Evolutionary conservation across 179 eudicot species (phyloP), one percentile per base, ranked within the genome.

Genomic region (Silene coronaria): DNA sequence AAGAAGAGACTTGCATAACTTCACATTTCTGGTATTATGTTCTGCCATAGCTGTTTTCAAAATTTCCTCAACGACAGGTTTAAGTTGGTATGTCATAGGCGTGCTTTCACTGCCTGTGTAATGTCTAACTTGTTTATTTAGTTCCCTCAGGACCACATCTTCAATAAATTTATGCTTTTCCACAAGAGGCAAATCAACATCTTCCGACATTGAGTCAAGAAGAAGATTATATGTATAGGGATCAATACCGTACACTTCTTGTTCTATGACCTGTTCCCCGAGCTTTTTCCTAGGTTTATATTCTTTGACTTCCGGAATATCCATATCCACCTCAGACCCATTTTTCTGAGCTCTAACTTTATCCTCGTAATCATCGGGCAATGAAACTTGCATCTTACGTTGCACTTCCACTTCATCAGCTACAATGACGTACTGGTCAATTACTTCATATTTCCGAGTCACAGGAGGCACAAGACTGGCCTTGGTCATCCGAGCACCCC

Each of bases 401-500:
- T 75, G 82, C 81, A 94, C 98, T 80, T 89, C 96, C 63, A 83
- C 90, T 83, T 94, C 96, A 82, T 94, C 98, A 22, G 95, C 96
- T 60, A 94, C 91, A 77, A 92, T 84, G 57, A 89, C 92, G 80
- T 94, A 94, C 71, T 79, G 86, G 71, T 89, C 90, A 80, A 94
- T 90, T 28, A 90, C 91, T 77, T 94, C 97, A 80, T 94, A 94
- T 76, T 92, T 94, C 75, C 98, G 91, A 1, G 98, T 94, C 69
- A 94, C 98, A 62, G 98, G 98, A 78, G 98, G 98, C 70, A 94
- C 98, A 77, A 92, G 98, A 81, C 98, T 90, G 36, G 95, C 94
- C 79, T 92, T 90, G 42, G 98, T 94, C 98, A 94, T 94, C 32
- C 97, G 94, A 73, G 98, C 98, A 82, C 97, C 98, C 98, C 98